Base-by-base conservation (phyloP, 352 stramenopile genomes). In the Plasmopara muralis region DNA sequence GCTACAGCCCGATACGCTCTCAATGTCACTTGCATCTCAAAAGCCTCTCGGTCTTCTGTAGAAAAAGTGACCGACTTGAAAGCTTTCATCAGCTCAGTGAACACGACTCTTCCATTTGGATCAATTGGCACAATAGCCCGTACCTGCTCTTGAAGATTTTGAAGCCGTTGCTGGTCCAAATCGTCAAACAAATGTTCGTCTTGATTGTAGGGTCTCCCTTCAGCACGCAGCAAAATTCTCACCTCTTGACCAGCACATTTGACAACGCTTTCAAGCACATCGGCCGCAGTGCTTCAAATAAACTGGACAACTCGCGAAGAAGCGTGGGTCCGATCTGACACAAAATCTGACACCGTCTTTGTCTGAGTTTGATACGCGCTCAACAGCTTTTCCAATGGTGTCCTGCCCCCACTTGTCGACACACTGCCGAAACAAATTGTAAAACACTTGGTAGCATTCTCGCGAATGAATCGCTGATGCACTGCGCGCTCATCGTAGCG, bases 391-490 rank as follows among this genome's bases (percentile, higher is more conserved):
- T 66, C 43, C 5, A 60, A 71, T 2, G 66, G 66, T 9, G 41
- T n/a, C n/a, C n/a, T n/a, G 9, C 9, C 63, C 48, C 66, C 70
- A 80, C 42, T 59, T 57, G 12, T 70, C 66, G 16, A 80, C 66
- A 31, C 58, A 76, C n/a, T 62, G 55, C 0, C 56, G 62, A 25
- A 76, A 64, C 5, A 82, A 58, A 53, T 70, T 70, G 57, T 57
- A 70, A 40, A 82, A 78, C 2, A 70, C 59, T 14, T 68, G 57
- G 16, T 73, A 73, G 6, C 64, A 50, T 72, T 70, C 16, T 54
- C 55, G 3, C 25, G 53, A 39, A 75, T 70, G 13, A 70, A 60
- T 29, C 48, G 35, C 43, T 68, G 65, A 5, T 68, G 35, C 9
- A 49, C 14, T 6, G 65, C 46, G 7, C 9, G 29, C 14, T 57